Evolutionary conservation across 2,329 filamentous ascomycete species (phyloP), one percentile per base, ranked within the genome.

Genomic region (Lachnellula arida): DNA sequence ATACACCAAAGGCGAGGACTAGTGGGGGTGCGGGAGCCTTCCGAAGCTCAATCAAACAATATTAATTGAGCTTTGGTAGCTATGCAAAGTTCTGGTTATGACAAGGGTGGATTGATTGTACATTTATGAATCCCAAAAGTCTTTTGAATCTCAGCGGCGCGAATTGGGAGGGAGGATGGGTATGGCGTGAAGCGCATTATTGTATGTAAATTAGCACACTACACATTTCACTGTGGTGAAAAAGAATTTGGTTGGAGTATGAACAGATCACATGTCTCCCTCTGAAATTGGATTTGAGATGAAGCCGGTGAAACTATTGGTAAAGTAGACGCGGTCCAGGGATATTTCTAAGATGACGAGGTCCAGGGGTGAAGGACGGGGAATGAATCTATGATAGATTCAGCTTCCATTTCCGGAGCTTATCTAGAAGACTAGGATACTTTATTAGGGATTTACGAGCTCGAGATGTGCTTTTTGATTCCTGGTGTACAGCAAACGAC

Each of bases 1-100:
- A 54, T 43, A 67, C 59, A 34, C 47, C 56, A 2, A 64, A 60
- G 42, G 9, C 49, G 12, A 65, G 60, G 37, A 32, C 55, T 11
- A 62, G 63, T 48, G 35, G 55, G 5, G 53, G 53, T 8, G 17
- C 43, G 6, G 56, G 56, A 11, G 54, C 51, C 37, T 61, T 60
- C 39, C 40, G 57, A 50, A 57, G 53, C 53, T 64, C 61, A 40
- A 37, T 57, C 25, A 60, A 46, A 28, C 39, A 55, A 44, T 51
- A 42, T 46, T 55, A 46, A 58, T 44, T 28, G 22, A 39, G n/a
- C 42, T 44, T 19, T 44, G 15, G 7, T 22, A 44, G 42, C 28
- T 12, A 32, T 32, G 28, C 28, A 32, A 32, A 12, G 28, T 32
- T 12, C 28, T 32, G 28, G 28, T 32, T 32, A 32, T 12, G 28